A percentile compares a stretch with the other conserved stretches of the same genome.
Conservation (phyloP, 257 asterid species). For the Plectranthus barbatus region DNA sequence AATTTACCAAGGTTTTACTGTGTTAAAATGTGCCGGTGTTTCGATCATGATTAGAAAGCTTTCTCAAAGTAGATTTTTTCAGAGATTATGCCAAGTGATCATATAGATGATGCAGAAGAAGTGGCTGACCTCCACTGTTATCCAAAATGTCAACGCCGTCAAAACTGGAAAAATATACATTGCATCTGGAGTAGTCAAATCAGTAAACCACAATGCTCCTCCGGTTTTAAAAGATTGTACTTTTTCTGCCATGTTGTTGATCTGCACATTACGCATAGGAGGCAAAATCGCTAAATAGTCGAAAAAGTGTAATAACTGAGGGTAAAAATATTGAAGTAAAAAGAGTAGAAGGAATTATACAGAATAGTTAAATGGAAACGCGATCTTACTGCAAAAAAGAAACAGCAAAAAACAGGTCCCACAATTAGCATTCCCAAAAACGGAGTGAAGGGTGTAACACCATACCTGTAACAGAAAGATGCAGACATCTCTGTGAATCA, state of each 20-base stretch:
- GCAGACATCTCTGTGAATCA: not conserved
- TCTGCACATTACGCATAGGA: conserved; percentile 30
- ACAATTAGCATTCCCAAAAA: conserved; percentile 68
- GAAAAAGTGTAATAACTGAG: not conserved
- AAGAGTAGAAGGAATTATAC: not conserved
- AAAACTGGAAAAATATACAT: conserved; percentile 70
- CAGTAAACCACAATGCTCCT: conserved; percentile 82
- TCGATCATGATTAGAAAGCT: not conserved
- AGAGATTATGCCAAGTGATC: not conserved
- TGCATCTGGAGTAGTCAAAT: conserved; percentile 82
- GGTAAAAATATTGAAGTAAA: too few species aligned
- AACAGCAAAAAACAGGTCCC: conserved; percentile 72
- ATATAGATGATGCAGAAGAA: not conserved
- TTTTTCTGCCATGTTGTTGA: conserved; percentile 67
- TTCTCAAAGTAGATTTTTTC: conserved; percentile 2
- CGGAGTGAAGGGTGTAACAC: conserved; percentile 85
- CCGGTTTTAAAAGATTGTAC: conserved; percentile 94
- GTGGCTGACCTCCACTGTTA: conserved; percentile 76
- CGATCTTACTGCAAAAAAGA: conserved; percentile 86
- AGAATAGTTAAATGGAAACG: not conserved
- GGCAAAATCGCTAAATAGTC: not conserved
- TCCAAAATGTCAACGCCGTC: conserved; percentile 87
- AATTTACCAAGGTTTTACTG: not conserved
- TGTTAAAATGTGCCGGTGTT: not conserved
- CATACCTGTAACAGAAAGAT: conserved; percentile 53